phyloP scores from a whole-genome alignment of 1,139 yeast species.

The Yamadazyma atlantica region DNA sequence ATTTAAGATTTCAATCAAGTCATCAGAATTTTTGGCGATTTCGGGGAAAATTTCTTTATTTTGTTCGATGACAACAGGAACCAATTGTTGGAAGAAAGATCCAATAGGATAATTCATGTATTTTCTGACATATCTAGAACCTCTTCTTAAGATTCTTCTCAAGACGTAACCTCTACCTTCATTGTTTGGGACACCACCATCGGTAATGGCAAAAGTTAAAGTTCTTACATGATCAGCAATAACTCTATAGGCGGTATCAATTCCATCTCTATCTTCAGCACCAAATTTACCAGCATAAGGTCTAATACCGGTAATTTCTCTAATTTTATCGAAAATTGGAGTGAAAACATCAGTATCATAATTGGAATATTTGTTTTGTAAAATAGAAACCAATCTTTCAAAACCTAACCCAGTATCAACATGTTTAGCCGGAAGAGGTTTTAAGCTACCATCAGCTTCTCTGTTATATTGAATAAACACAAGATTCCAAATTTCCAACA shows the following conservation, averaged over 20 bases:
- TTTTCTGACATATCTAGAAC: constrained; percentile 94
- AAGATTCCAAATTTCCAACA: constrained; percentile 94
- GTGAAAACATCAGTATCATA: constrained; percentile 96
- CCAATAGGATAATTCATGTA: constrained; percentile 96
- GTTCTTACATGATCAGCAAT: constrained; percentile 98
- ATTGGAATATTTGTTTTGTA: constrained; percentile 87
- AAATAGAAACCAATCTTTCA: constrained; percentile 91
- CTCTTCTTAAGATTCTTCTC: constrained; percentile 96
- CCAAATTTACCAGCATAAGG: constrained; percentile 93
- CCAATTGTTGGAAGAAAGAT: constrained; percentile 83
- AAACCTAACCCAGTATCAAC: constrained; percentile 99
- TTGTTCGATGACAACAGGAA: constrained; percentile 90
- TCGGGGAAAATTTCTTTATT: constrained; percentile 91
- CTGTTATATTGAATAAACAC: constrained; percentile 96
- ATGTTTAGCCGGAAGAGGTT: constrained; percentile 87
- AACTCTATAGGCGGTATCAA: constrained; percentile 97
- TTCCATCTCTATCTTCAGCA: constrained; percentile 85
- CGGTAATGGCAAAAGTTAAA: constrained; percentile 90
- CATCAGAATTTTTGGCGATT: constrained; percentile 64
- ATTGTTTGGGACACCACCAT: constrained; percentile 98
- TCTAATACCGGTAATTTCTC: constrained; percentile 90
- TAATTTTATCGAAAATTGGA: constrained; percentile 81
- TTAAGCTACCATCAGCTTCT: constrained; percentile 82
- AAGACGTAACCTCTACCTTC: constrained; percentile 98
- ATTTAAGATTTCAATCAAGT: constrained; percentile 84